Conservation (phyloP, 2,329 filamentous ascomycete genomes). For the Talaromyces rugulosus region DNA sequence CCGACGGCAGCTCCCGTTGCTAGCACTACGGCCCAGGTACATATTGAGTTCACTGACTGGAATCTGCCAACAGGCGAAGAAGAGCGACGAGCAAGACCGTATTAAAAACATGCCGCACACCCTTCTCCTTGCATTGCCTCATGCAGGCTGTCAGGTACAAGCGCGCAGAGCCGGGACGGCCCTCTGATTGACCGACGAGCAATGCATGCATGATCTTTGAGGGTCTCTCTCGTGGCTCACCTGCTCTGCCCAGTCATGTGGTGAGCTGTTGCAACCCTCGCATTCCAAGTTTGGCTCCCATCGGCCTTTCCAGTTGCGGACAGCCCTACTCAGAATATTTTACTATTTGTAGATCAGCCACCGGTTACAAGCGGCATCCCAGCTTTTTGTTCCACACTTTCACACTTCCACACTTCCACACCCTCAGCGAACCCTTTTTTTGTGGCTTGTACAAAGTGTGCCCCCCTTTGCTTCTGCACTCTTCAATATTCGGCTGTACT, state of each 20-base stretch:
- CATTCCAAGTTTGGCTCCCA: constrained; percentile 11
- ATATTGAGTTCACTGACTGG: neutral
- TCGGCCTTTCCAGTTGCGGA: neutral
- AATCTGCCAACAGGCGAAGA: neutral
- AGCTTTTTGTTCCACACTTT: neutral
- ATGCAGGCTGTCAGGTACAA: constrained; percentile 12
- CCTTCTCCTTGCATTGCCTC: neutral
- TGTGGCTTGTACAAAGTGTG: too few species aligned
- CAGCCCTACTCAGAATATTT: constrained; percentile 2
- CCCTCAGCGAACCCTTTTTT: neutral
- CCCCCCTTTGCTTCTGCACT: neutral
- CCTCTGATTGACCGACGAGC: neutral
- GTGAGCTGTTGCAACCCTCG: constrained; percentile 10
- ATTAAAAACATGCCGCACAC: neutral
- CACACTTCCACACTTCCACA: neutral
- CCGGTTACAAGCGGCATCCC: neutral
- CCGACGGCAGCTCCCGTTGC: neutral
- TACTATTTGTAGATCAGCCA: neutral
- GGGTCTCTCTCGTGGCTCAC: constrained; percentile 6
- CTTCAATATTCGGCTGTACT: neutral
- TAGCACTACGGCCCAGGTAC: neutral
- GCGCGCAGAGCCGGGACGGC: neutral
- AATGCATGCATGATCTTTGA: constrained; percentile 11
- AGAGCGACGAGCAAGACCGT: neutral
- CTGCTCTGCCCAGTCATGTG: constrained; percentile 6